A percentile compares a stretch with the other conserved stretches of the same genome.
Evolutionary conservation across 176 grass and related monocot species (phyloP).

Genomic region (Aegilops bicornis): DNA sequence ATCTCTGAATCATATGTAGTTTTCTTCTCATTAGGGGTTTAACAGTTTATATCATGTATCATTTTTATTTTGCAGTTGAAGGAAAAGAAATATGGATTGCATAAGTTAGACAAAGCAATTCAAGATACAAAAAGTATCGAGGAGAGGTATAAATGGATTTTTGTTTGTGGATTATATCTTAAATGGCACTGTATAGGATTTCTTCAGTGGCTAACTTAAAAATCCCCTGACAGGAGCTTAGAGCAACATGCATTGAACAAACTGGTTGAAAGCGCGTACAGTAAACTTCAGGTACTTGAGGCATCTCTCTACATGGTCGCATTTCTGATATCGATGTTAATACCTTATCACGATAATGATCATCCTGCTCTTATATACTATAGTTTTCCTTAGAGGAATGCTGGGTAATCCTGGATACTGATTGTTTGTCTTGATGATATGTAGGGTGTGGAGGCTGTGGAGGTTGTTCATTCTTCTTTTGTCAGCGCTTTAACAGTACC

Average conservation of each 20-base stretch:
- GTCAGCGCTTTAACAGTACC: too few relatives aligned
- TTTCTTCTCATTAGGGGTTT: conserved; percentile 1
- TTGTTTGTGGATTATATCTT: conserved; percentile 15
- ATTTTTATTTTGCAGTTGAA: conserved; percentile 44
- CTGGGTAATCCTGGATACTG: neutral
- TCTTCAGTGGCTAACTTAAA: conserved; percentile 36
- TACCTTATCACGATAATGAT: neutral
- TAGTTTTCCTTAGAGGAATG: neutral
- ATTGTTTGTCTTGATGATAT: neutral
- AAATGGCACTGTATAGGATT: conserved; percentile 3
- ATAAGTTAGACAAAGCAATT: conserved; percentile 66
- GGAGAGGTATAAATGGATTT: conserved; percentile 50
- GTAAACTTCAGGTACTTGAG: conserved; percentile 62
- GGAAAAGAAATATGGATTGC: conserved; percentile 67
- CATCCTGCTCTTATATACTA: neutral
- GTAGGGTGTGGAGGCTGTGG: too few relatives aligned
- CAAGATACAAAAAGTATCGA: conserved; percentile 63
- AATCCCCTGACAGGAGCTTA: conserved; percentile 48
- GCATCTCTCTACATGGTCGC: conserved; percentile 13
- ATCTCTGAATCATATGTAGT: neutral
- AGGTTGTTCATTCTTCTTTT: too few relatives aligned
- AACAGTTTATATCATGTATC: neutral
- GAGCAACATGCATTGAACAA: conserved; percentile 81
- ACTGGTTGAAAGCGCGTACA: conserved; percentile 70
- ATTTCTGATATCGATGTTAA: neutral